These are phyloP conservation scores for Pleomassaria siparia DNA, from an alignment of 2,329 filamentous ascomycete species.

Conservation along the genomic window DNA sequence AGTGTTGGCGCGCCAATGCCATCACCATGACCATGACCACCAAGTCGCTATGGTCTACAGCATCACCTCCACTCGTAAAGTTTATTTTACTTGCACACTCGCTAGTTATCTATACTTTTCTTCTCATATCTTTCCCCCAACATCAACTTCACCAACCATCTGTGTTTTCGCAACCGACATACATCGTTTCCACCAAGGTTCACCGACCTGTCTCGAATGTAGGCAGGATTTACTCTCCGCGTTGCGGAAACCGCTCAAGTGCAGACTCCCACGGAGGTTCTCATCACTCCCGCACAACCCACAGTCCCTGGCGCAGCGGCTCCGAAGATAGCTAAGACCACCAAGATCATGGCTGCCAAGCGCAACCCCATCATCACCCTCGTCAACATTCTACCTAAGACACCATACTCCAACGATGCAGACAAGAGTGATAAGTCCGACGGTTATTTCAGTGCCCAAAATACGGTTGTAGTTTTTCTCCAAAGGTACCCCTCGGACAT, in stretches of 20 bases:
- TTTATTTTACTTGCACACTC: background rate
- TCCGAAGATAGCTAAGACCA: no score
- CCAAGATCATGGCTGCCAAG: background rate
- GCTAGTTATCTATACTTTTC: background rate
- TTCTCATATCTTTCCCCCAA: background rate
- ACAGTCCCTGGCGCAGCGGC: background rate
- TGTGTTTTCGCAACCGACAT: no score
- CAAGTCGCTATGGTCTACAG: background rate
- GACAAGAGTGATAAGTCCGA: background rate
- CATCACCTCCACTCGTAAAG: background rate
- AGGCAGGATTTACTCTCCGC: background rate
- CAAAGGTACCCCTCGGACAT: constrained; percentile 12
- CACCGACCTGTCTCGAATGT: background rate
- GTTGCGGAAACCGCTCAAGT: background rate
- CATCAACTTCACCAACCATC: background rate
- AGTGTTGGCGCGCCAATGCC: background rate
- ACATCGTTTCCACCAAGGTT: background rate
- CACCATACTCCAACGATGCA: constrained; percentile 2
- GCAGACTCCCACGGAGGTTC: background rate
- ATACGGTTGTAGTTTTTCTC: constrained; percentile 13
- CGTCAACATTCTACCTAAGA: background rate
- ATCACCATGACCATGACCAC: background rate
- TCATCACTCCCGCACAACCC: background rate
- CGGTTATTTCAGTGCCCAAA: background rate
- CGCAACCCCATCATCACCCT: background rate